These are phyloP conservation scores for Trichosporon coremiiforme DNA, from an alignment of 1,284 basidiomycete species.

Conservation along the genomic window DNA sequence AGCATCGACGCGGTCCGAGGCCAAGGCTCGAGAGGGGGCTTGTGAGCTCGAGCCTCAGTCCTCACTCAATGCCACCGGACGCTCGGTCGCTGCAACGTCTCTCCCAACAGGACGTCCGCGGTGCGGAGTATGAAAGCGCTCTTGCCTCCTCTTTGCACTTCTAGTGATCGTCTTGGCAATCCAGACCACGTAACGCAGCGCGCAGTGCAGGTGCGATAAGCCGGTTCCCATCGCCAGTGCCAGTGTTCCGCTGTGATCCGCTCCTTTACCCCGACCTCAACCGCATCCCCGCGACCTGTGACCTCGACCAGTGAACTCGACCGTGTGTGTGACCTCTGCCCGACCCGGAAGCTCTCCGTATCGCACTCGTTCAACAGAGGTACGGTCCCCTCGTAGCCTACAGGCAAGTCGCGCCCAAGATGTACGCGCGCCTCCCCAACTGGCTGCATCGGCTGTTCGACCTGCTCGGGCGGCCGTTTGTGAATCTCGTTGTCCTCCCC, in stretches of 20 bases:
- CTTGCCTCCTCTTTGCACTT: neutral
- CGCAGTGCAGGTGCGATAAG: conserved; percentile 9
- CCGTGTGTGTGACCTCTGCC: neutral
- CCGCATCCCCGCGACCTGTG: neutral
- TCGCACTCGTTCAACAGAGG: neutral
- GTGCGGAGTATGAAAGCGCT: conserved; percentile 11
- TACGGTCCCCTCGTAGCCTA: neutral
- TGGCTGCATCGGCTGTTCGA: conserved; percentile 21
- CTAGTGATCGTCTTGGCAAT: conserved; percentile 8
- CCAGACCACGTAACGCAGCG: conserved; percentile 6
- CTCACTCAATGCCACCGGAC: neutral
- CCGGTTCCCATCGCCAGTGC: conserved; percentile 2
- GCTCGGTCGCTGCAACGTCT: neutral
- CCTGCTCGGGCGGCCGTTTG: conserved; percentile 11
- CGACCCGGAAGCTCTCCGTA: conserved; percentile 1
- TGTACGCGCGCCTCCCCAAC: conserved; percentile 17
- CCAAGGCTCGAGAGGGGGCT: neutral
- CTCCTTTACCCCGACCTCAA: neutral
- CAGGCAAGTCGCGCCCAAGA: neutral
- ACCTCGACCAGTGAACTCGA: neutral
- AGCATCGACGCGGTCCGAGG: neutral
- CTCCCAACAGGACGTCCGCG: neutral
- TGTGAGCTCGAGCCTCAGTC: conserved; percentile 12
- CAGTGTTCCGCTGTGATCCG: conserved; percentile 6
- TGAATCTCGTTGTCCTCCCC: conserved; percentile 16